Evolutionary conservation across 805 yeast species (phyloP), one percentile per base, ranked within the genome.

Genomic region (Suhomyces kilbournensis): DNA sequence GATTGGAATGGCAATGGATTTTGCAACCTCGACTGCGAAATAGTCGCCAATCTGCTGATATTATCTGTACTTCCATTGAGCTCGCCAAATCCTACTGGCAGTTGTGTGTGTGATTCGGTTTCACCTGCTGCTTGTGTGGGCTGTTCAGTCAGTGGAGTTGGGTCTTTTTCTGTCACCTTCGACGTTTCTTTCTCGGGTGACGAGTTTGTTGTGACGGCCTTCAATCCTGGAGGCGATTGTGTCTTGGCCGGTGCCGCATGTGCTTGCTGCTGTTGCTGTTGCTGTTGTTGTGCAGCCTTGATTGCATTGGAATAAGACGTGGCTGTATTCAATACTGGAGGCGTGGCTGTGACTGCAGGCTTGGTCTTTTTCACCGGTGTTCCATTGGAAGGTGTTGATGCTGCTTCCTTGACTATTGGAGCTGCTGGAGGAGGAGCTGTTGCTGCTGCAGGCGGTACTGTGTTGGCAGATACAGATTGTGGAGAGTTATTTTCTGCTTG

Each of bases 1-100:
- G 80, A 66, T 26, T 76, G 76, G 54, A 81, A 73, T 15, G 84
- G 75, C 25, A 82, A 75, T 22, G 89, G 86, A 49, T 79, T 75
- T 30, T 66, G 66, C 35, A 82, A 65, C 43, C 87, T 71, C 32
- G 65, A 68, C 65, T 54, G 83, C 2, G 71, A 65, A 28, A 72
- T 61, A 39, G 65, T 60, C 2, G 66, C 54, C 10, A 67, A 54
- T 14, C 67, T 55, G 10, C 67, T 58, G 15, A 63, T 55, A 9
- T 65, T 62, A 35, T 65, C 68, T 49, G 60, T 53, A 49, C 64
- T 60, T 19, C 58, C 46, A 40, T 56, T 56, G 48, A 52, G 50
- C 43, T 55, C 65, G 8, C 14, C 38, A 22, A 32, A 46, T 12
- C 48, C 48, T 8, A 30, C 42, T 8, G 68, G 67, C 64, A 58